Evolutionary conservation across 2,329 filamentous ascomycete genomes (phyloP).

Genomic region (Phyllosticta capitalensis): DNA sequence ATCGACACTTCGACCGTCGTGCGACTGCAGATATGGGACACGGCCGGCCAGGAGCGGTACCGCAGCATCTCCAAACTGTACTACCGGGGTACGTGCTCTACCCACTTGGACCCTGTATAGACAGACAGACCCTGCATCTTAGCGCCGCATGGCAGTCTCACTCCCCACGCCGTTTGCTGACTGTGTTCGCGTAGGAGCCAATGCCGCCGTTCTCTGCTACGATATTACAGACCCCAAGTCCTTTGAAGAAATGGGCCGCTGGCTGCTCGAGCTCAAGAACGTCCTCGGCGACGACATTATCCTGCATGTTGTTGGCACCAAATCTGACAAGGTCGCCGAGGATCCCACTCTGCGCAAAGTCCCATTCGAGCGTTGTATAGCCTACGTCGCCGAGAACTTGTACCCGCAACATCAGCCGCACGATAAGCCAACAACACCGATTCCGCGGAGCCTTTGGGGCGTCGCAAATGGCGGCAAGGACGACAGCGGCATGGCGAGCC

Average conservation of each 20-base stretch:
- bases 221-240: slow-evolving; percentile 80
- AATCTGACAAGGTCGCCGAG: slow-evolving; percentile 71
- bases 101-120: neutral
- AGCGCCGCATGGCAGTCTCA: neutral
- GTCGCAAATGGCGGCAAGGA: slow-evolving; percentile 22
- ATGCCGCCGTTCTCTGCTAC: slow-evolving; percentile 90
- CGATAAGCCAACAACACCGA: slow-evolving; percentile 14
- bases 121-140: slow-evolving; percentile 4
- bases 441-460: slow-evolving; percentile 16
- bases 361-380: slow-evolving; percentile 90
- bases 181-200: slow-evolving; percentile 51
- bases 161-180: neutral
- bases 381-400: slow-evolving; percentile 71
- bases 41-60: slow-evolving; percentile 90
- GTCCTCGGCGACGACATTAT: slow-evolving; percentile 71
- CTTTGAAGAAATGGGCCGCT: slow-evolving; percentile 86
- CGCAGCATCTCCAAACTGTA: slow-evolving; percentile 90
- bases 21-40: slow-evolving; percentile 94
- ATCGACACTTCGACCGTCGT: slow-evolving; percentile 77
- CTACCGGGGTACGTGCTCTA: slow-evolving; percentile 52
- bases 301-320: slow-evolving; percentile 81
- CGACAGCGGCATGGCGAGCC: slow-evolving; percentile 34
- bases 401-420: slow-evolving; percentile 44
- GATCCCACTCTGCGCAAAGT: slow-evolving; percentile 74
- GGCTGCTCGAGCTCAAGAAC: slow-evolving; percentile 74